Percentiles rank a stretch among this genome's conserved stretches.
phyloP scores from a whole-genome alignment of 148 eudicot species.

The Talinum fruticosum region DNA sequence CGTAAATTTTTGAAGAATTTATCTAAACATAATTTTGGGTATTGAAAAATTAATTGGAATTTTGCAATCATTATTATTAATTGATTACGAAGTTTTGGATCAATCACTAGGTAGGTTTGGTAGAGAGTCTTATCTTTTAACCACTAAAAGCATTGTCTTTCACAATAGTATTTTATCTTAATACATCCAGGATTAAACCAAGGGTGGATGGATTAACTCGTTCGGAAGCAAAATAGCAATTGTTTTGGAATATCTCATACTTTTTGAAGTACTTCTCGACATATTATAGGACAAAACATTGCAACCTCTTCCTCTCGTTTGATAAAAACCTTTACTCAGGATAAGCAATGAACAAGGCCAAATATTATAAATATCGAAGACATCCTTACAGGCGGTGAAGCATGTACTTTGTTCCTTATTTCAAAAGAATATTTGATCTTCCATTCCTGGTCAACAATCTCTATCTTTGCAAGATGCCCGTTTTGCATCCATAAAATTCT shows the following conservation, averaged over 20 bases:
- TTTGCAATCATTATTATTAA: too few relatives aligned
- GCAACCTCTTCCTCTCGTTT: slow-evolving; percentile 85
- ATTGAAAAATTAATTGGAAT: too few relatives aligned
- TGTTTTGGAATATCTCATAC: slow-evolving; percentile 70
- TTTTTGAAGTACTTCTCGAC: slow-evolving; percentile 75
- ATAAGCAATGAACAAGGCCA: neutral
- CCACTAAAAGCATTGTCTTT: neutral
- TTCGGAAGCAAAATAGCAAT: slow-evolving; percentile 80
- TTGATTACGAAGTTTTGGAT: too few relatives aligned
- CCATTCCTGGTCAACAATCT: neutral
- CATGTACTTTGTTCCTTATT: neutral
- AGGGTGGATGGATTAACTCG: slow-evolving; percentile 62
- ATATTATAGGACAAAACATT: slow-evolving; percentile 75
- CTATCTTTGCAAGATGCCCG: too few relatives aligned
- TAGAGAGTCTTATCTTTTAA: too few relatives aligned
- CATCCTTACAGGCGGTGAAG: neutral
- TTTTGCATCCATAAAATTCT: neutral
- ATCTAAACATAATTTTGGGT: too few relatives aligned
- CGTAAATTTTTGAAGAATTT: too few relatives aligned
- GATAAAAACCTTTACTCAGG: slow-evolving; percentile 13
- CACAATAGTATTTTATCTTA: too few relatives aligned
- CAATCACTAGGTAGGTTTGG: too few relatives aligned
- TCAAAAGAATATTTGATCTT: neutral
- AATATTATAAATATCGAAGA: neutral
- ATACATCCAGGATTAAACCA: slow-evolving; percentile 53